Evolutionary conservation across 495 filamentous ascomycete species (phyloP).

Genomic region (Hypoxylon lienhwacheense): DNA sequence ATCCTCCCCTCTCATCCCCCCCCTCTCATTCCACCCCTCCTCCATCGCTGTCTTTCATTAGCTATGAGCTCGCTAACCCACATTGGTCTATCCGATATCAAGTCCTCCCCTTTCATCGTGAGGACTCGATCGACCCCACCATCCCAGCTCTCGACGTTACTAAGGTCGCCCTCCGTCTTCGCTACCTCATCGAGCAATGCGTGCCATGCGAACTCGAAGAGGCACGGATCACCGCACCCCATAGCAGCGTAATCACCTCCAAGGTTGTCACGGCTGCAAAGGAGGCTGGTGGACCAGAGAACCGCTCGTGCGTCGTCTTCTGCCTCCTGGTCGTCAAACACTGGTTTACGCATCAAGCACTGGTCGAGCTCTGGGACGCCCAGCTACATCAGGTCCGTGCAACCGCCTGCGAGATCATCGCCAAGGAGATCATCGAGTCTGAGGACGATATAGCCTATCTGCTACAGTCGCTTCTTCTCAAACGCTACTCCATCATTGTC

Average conservation of each 20-base stretch:
- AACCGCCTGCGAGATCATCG: slow-evolving; percentile 87
- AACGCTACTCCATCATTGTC: slow-evolving; percentile 80
- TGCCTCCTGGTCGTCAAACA: slow-evolving; percentile 84
- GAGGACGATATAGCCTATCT: slow-evolving; percentile 77
- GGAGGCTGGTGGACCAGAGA: slow-evolving; percentile 75
- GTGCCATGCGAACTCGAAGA: slow-evolving; percentile 86
- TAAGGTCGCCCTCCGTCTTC: slow-evolving; percentile 82
- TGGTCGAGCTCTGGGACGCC: slow-evolving; percentile 86
- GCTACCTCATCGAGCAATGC: slow-evolving; percentile 86
- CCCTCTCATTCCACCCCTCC: neutral
- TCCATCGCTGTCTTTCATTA: neutral
- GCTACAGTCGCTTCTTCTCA: slow-evolving; percentile 79
- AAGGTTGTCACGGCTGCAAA: slow-evolving; percentile 76
- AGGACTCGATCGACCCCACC: slow-evolving; percentile 58
- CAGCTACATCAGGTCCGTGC: slow-evolving; percentile 79
- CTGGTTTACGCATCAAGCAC: slow-evolving; percentile 86
- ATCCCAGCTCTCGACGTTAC: slow-evolving; percentile 74
- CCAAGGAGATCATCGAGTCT: slow-evolving; percentile 88
- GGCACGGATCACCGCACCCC: slow-evolving; percentile 68
- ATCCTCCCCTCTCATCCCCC: neutral
- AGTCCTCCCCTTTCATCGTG: slow-evolving; percentile 65
- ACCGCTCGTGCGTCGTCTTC: slow-evolving; percentile 75
- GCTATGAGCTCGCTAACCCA: slow-evolving; percentile 23
- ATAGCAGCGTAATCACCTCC: slow-evolving; percentile 80
- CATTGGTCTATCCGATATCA: slow-evolving; percentile 19